Base-by-base conservation (phyloP, 2,329 filamentous ascomycete genomes). In the Alternaria alternata region DNA sequence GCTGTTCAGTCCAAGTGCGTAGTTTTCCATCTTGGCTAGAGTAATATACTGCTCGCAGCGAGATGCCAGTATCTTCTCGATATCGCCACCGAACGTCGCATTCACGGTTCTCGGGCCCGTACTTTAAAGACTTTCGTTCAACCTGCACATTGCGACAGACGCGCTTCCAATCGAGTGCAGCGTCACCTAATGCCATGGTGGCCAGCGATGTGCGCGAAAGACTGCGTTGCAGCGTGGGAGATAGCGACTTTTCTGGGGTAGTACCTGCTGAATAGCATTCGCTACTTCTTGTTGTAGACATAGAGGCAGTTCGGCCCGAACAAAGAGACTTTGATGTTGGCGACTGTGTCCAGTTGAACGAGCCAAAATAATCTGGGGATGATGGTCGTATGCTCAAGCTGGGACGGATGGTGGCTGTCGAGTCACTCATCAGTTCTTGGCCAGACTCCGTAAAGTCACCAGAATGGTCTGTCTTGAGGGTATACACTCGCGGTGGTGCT, bases 1-100 rank as follows among this genome's bases (percentile, higher is more conserved):
- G 58, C 57, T 76, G 74, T 32, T 59, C 63, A 14, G 62, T 69
- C 72, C 73, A 76, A 3, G 63, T 48, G 24, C 54, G 56, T 11
- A 51, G 42, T 24, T 71, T 70, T 12, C 59, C 54, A 22, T 67
- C 65, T 49, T 68, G 65, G 18, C 55, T 56, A 2, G 70, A 74
- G 12, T 65, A 62, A 54, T 73, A 73, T 3, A 71, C 58, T 3
- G 71, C 63, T 6, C 70, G 69, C 18, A 75, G 59, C 5, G 62
- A 60, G 22, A 75, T 67, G 0, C 72, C 74, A 12, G 64, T 62
- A 30, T 76, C 72, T 54, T 75, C 71, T 9, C 66, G 63, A 30
- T 74, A 68, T 30, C 64, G 64, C 74, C 73, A 76, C 16, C 71
- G 64, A 8, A 75, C 18, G 24, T 74, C 68, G 48, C 73, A 75